These are phyloP conservation scores for Solanum appendiculatum DNA, from an alignment of 257 asterid genomes.

Conservation along the genomic window DNA sequence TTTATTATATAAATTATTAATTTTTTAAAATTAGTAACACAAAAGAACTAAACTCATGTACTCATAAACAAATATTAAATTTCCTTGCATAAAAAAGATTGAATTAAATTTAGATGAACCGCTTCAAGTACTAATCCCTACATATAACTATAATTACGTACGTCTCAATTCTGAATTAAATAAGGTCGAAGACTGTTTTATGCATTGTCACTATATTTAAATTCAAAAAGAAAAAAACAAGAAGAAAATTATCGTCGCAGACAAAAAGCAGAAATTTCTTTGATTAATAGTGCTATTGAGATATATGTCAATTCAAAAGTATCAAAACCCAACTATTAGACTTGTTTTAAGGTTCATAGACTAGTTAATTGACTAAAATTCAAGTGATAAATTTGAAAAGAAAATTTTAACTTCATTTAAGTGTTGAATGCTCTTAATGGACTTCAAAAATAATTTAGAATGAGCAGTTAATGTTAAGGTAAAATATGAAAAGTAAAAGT, in stretches of 20 bases:
- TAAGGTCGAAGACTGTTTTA: background rate
- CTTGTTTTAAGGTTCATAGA: background rate
- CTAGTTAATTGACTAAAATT: background rate
- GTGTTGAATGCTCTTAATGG: background rate
- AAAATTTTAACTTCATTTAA: background rate
- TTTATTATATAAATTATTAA: background rate
- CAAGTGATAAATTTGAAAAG: background rate
- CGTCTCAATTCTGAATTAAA: background rate
- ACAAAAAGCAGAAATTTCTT: background rate
- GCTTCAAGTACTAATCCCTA: background rate
- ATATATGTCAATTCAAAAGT: background rate
- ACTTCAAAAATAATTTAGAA: no score
- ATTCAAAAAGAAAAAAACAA: background rate
- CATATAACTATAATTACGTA: background rate
- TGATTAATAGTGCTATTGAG: background rate
- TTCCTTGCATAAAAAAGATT: background rate
- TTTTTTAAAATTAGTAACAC: background rate
- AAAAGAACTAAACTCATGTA: background rate
- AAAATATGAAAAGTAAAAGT: no score
- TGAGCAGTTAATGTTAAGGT: background rate
- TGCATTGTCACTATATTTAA: background rate
- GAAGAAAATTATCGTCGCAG: background rate
- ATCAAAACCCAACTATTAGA: background rate
- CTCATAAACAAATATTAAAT: background rate
- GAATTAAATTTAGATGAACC: no score